phyloP scores from a whole-genome alignment of 345 rosid genomes.

The Toxicodendron radicans region DNA sequence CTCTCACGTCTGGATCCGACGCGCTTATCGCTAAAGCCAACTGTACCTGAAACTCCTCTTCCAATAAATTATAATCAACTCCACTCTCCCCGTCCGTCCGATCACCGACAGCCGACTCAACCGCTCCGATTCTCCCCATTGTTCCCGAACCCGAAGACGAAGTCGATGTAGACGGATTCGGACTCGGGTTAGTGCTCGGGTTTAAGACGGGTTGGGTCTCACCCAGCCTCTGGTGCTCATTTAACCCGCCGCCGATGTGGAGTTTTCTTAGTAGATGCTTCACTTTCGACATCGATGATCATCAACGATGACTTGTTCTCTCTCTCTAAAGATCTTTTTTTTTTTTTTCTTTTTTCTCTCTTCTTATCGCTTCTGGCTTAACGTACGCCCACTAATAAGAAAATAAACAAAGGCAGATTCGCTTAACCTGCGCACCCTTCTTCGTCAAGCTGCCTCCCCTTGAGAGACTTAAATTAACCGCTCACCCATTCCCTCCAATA shows the following conservation, averaged over 20 bases:
- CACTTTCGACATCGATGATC: constrained; percentile 89
- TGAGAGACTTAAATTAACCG: constrained; percentile 49
- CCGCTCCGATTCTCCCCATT: constrained; percentile 49
- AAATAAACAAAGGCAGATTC: constrained; percentile 46
- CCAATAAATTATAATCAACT: constrained; percentile 70
- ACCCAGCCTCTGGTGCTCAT: constrained; percentile 51
- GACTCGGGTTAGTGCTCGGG: constrained; percentile 43
- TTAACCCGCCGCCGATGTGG: constrained; percentile 81
- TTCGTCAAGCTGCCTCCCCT: constrained; percentile 55
- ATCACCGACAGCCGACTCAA: constrained; percentile 49
- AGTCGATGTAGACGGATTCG: constrained; percentile 34
- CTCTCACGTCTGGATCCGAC: constrained; percentile 66
- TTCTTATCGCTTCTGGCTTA: constrained; percentile 34
- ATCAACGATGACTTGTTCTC: constrained; percentile 49
- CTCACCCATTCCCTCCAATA: constrained; percentile 50
- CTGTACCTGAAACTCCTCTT: constrained; percentile 95
- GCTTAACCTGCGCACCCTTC: constrained; percentile 72
- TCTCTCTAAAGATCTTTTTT: constrained; percentile 14
- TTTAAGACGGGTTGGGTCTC: constrained; percentile 42
- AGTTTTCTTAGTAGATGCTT: constrained; percentile 87
- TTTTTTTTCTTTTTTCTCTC: constrained; percentile 16
- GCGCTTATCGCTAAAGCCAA: constrained; percentile 94
- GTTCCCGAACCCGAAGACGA: constrained; percentile 37
- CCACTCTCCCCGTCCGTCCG: constrained; percentile 31
- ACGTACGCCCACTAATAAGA: constrained; percentile 43